Percentiles rank a stretch among this genome's conserved stretches.
Conservation (phyloP, 345 rosid genomes). For the Laguncularia racemosa region DNA sequence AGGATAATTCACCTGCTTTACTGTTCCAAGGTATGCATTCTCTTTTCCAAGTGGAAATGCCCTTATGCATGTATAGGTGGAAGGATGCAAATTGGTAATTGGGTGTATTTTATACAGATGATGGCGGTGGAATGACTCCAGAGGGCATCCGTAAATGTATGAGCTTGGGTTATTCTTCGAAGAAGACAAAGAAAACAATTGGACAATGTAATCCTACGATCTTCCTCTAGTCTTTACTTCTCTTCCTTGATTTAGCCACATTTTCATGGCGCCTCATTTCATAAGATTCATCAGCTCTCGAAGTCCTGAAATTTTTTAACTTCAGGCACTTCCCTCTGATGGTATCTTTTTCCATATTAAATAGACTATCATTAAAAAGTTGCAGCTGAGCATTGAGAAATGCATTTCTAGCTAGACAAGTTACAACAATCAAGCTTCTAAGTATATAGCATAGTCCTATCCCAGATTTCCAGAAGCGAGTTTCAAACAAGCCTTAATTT, state of each 20-base stretch:
- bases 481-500: too few relatives aligned
- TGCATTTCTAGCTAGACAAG: too few relatives aligned
- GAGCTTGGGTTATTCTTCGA: constrained; percentile 98
- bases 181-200: constrained; percentile 77
- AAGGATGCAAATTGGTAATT: constrained; percentile 5
- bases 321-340: background rate
- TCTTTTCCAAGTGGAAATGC: background rate
- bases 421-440: too few relatives aligned
- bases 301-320: too few relatives aligned
- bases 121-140: constrained; percentile 96
- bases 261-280: too few relatives aligned
- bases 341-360: constrained; percentile 1
- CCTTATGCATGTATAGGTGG: background rate
- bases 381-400: too few relatives aligned
- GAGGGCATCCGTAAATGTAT: constrained; percentile 72
- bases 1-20: constrained; percentile 83
- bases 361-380: background rate
- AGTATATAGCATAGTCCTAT: too few relatives aligned
- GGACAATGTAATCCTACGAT: constrained; percentile 63
- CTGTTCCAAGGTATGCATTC: constrained; percentile 53
- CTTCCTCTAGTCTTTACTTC: background rate
- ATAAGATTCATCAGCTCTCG: too few relatives aligned
- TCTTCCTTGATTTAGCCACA: background rate
- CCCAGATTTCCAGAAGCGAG: too few relatives aligned
- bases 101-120: constrained; percentile 42